phyloP scores from a whole-genome alignment of 192 early-diverging fungal genomes.

The Podila horticola region DNA sequence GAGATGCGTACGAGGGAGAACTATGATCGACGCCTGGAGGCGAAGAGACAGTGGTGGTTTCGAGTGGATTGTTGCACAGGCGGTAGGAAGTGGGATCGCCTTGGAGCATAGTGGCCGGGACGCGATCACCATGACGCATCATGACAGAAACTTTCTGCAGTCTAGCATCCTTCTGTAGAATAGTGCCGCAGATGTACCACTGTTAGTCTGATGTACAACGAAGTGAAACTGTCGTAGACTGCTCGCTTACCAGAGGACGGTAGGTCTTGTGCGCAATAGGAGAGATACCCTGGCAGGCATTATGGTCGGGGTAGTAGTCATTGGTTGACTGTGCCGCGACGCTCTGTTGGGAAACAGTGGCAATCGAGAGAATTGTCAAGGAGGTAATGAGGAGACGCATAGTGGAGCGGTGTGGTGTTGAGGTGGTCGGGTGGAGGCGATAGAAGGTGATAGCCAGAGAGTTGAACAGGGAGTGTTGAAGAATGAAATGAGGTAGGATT shows the following conservation, averaged over 20 bases:
- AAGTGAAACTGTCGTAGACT: too few relatives aligned
- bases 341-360: too few relatives aligned
- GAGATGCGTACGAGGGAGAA: too few relatives aligned
- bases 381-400: too few relatives aligned
- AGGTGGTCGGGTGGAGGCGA: too few relatives aligned
- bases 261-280: conserved; percentile 1
- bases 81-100: conserved; percentile 48
- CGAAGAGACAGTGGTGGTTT: neutral
- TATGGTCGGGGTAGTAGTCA: neutral
- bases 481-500: too few relatives aligned
- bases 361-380: too few relatives aligned
- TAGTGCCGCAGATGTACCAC: too few relatives aligned
- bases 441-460: too few relatives aligned
- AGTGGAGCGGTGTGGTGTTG: too few relatives aligned
- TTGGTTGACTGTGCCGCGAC: neutral
- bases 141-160: conserved; percentile 65
- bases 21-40: neutral
- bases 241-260: neutral
- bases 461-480: too few relatives aligned
- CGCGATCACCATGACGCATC: conserved; percentile 66
- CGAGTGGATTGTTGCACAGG: conserved; percentile 12
- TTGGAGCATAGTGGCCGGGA: conserved; percentile 43
- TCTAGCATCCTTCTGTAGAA: conserved; percentile 29
- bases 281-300: conserved; percentile 1
- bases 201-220: too few relatives aligned